Evolutionary conservation across 2,329 filamentous ascomycete species (phyloP), one percentile per base, ranked within the genome.

Genomic region (Fusarium heterosporum): DNA sequence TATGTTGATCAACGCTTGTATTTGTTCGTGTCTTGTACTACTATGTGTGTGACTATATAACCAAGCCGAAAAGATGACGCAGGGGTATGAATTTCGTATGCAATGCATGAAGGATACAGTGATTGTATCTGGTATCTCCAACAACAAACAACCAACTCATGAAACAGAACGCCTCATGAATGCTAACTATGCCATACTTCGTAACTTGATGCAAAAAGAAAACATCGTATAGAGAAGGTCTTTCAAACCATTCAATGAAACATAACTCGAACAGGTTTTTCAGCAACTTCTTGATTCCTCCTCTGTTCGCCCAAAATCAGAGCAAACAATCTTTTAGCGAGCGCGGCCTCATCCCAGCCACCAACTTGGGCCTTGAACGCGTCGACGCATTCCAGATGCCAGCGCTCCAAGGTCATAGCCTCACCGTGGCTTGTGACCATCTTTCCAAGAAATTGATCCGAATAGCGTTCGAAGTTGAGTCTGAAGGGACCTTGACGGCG

Each of bases 361-460:
- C 81, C 81, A 4, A 85, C 78, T 58, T 83, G 78, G 13, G 72
- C 71, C 56, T 75, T 76, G 69, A 88, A 88, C 4, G 82, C 85
- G 58, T 87, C 83, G 25, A 88, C 80, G 53, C 87, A 80, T 59
- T 88, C 85, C 17, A 88, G 74, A 60, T 89, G 86, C 85, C 85
- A 88, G 56, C 78, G 72, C 74, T 87, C 81, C 17, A 89, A 76
- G 22, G 77, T 63, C 76, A 88, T 77, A 6, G 75, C 74, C 72
- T 81, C 78, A 43, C 80, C 83, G 34, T 83, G 80, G 28, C 82
- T 80, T 25, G 74, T 72, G 55, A 87, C 81, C 26, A 77, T 79
- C 71, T 82, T 84, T 56, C 85, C 84, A 4, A 86, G 76, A 30
- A 84, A 78, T 40, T 74, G 71, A 40, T 75, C 72, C 2, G 77